Base-by-base conservation (phyloP, 192 early-diverging fungal genomes). In the Backusella parvicylindrica region DNA sequence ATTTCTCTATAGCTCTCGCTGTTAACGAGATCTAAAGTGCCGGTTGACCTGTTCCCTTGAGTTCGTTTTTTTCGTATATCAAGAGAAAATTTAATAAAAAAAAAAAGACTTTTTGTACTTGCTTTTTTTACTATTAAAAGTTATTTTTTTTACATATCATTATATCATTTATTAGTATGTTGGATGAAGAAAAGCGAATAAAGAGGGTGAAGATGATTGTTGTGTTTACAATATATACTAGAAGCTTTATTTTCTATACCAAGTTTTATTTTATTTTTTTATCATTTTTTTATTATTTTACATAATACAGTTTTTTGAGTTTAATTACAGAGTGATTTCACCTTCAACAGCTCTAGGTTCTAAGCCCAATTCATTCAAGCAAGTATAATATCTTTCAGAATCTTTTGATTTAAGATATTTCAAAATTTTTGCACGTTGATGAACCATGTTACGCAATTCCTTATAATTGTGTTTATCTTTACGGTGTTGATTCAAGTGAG, bases 381-480 rank as follows among this genome's bases (percentile, higher is more conserved):
- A 92, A 64, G 80, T 40, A 64, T 89, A 87, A 81, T 93, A 95
- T 83, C 91, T 86, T 72, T 85, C 86, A 12, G 89, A 81, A 67
- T 85, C 80, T 75, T 87, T 79, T 70, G 90, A 87, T 84, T 95
- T 91, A 38, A 99, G 86, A 82, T 99, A 99, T 83, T 93, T 94
- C 32, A 99, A 88, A 30, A 97, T 89, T 56, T 88, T 89, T 53
- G 91, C 90, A 30, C 96, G 88, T 84, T 95, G 93, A 74, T 94
- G 92, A 56, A 95, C 83, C 79, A 92, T 87, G 65, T 86, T 86
- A 70, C 94, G 91, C 74, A 98, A 89, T 56, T 88, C 82, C 66
- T 95, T 90, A 77, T 95, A 94, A 84, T 93, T 97, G 73, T 93
- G 92, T 76, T 89, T 93, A 83, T 99, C 97, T 84, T 99, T 99